These are phyloP conservation scores for Chrysosporium queenslandicum DNA, from an alignment of 2,329 filamentous ascomycete genomes.

Conservation along the genomic window DNA sequence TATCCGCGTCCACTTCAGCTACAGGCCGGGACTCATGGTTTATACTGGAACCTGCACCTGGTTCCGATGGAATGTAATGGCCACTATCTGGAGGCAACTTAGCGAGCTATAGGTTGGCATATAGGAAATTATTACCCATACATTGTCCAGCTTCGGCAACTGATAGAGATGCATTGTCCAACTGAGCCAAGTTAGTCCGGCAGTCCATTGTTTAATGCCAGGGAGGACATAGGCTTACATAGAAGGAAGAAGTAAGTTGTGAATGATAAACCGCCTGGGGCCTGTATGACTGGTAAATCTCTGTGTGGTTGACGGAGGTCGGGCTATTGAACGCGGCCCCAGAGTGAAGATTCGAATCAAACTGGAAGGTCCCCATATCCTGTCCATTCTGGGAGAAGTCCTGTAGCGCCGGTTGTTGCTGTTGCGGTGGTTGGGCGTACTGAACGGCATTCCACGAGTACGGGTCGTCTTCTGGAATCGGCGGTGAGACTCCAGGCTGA, in stretches of 20 bases:
- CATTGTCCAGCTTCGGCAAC: conserved; percentile 9
- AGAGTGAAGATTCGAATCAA: conserved; percentile 3
- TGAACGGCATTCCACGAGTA: conserved; percentile 9
- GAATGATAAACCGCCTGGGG: conserved; percentile 4
- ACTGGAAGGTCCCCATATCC: neutral
- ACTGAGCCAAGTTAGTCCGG: neutral
- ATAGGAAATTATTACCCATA: conserved; percentile 12
- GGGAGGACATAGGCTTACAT: conserved; percentile 11
- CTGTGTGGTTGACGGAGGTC: neutral
- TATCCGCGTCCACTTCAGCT: neutral
- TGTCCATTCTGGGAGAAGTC: neutral
- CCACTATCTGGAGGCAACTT: conserved; percentile 11
- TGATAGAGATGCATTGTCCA: conserved; percentile 6
- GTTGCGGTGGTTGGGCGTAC: neutral
- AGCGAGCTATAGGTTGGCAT: conserved; percentile 11
- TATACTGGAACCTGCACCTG: neutral
- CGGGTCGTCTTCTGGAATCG: neutral
- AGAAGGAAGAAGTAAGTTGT: conserved; percentile 8
- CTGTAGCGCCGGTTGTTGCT: neutral
- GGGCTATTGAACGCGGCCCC: neutral
- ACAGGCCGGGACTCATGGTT: neutral
- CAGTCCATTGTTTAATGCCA: neutral
- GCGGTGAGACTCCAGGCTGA: neutral
- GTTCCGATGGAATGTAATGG: conserved; percentile 1
- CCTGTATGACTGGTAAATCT: conserved; percentile 6